Evolutionary conservation across 257 asterid genomes (phyloP).

Genomic region (Capsicum chinense): DNA sequence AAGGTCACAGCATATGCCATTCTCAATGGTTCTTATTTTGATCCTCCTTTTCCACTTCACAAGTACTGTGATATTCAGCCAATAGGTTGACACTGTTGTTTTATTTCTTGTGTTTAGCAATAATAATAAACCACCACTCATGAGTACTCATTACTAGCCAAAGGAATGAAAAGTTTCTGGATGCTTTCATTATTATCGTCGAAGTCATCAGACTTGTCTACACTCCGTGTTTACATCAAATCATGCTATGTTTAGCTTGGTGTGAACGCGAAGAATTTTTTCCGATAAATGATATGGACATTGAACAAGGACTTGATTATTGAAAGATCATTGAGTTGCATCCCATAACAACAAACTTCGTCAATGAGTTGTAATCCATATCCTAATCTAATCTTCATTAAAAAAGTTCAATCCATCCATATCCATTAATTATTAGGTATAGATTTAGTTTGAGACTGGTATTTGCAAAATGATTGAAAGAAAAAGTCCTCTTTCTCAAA

Average conservation of each 20-base stretch:
- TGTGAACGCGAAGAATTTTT: background rate
- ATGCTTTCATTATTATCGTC: background rate
- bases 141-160: background rate
- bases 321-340: background rate
- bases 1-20: constrained; percentile 60
- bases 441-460: background rate
- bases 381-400: constrained; percentile 9
- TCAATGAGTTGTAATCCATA: constrained; percentile 15
- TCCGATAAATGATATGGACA: background rate
- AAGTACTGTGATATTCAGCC: constrained; percentile 56
- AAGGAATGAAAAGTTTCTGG: no score
- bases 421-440: constrained; percentile 9
- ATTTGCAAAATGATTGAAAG: no score
- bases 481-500: background rate
- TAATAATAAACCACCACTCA: background rate
- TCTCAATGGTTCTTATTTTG: constrained; percentile 55
- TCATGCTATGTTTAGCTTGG: background rate
- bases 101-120: background rate
- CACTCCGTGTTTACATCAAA: background rate
- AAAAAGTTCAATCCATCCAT: background rate
- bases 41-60: constrained; percentile 56
- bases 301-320: background rate
- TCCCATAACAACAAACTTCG: background rate
- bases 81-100: constrained; percentile 36
- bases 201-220: background rate